Evolutionary conservation across 495 filamentous ascomycete species (phyloP), one percentile per base, ranked within the genome.

Genomic region (Lophiostoma macrostomum): DNA sequence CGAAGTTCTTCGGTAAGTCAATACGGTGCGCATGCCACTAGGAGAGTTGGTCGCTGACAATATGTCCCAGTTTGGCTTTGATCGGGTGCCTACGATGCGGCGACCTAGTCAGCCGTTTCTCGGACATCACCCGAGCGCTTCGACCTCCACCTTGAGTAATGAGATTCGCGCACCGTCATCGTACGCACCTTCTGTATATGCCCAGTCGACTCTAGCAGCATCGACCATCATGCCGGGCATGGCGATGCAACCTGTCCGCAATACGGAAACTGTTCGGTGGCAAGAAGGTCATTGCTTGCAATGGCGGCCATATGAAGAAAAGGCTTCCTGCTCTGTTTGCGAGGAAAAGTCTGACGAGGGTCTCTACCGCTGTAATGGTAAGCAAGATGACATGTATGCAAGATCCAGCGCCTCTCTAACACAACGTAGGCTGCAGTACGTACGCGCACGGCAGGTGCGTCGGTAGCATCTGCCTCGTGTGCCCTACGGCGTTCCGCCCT

Each of bases 221-320:
- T 95, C 90, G 12, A 98, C 93, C 0, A 84, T 98, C 63, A 95
- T 98, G 81, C 91, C 93, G 11, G 88, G 90, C 65, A 81, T 94
- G 71, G 74, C 88, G 39, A 74, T 88, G 56, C 90, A 95, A 64
- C 89, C 87, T 2, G 87, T 95, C 6, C 75, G 80, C 29, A 94
- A 95, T 62, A 88, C 86, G 2, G 89, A 95, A 30, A 91, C 82
- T 27, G 90, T 81, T 3, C 82, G 84, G 53, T 97, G 91, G 93
- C 82, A 90, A 3, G 93, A 98, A 70, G 93, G 93, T 0, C 93
- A 98, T 73, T 94, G 86, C 67, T 79, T 98, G 67, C 81, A 86
- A 58, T 86, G 82, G 73, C 77, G 79, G 41, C 66, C 75, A 1
- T 78, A 81, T 51, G 91, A 95, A 59, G 73, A 79, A 3, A 77